phyloP scores from a whole-genome alignment of 225 moss, liverwort and hornwort genomes.

The Pleurozium schreberi region DNA sequence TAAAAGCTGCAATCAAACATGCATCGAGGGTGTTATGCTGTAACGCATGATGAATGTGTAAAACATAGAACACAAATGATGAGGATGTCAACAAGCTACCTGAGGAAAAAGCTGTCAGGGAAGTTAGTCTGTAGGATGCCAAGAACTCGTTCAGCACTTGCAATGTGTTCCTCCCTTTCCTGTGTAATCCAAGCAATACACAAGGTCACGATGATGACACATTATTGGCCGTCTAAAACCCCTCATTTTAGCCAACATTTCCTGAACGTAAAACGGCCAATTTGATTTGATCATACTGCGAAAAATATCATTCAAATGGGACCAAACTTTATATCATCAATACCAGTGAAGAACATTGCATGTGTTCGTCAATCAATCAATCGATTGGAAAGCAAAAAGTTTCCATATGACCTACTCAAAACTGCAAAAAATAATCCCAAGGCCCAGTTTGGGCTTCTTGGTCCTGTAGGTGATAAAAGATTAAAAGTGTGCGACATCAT shows the following conservation, averaged over 20 bases:
- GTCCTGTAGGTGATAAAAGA: background rate
- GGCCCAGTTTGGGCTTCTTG: background rate
- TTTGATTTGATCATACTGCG: background rate
- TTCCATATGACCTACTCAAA: background rate
- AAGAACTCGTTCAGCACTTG: conserved; percentile 66
- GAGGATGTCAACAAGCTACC: conserved; percentile 22
- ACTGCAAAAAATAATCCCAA: background rate
- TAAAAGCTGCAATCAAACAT: conserved; percentile 69
- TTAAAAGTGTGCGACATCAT: background rate
- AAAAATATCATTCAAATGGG: background rate
- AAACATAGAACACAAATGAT: background rate
- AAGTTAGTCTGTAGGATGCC: conserved; percentile 47
- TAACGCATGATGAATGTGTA: background rate
- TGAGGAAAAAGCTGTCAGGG: conserved; percentile 79
- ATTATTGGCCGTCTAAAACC: background rate
- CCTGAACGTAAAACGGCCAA: background rate
- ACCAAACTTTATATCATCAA: background rate
- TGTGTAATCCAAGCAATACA: conserved; percentile 5
- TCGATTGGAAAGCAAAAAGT: background rate
- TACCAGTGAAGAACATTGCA: background rate
- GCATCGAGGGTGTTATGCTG: background rate
- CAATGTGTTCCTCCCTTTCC: conserved; percentile 88
- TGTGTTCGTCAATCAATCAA: no score
- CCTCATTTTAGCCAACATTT: background rate
- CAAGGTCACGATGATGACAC: background rate